A percentile compares a stretch with the other conserved stretches of the same genome.
These are phyloP conservation scores for Cladosporium sp. DNA, from an alignment of 2,329 filamentous ascomycete species.

Conservation along the genomic window DNA sequence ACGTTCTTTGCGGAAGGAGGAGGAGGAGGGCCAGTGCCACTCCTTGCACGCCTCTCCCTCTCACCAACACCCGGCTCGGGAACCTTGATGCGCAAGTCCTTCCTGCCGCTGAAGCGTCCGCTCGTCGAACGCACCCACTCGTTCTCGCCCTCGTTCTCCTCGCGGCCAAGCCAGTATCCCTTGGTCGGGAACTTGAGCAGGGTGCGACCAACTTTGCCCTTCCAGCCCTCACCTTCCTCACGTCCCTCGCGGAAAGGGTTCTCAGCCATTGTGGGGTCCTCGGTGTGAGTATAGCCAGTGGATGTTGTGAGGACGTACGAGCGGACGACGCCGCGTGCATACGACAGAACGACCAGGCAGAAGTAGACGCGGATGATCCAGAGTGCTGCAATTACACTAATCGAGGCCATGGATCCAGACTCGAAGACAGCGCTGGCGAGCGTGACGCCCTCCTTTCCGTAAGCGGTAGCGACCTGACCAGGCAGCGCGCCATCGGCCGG, in stretches of 20 bases:
- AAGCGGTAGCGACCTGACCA: conserved; percentile 53
- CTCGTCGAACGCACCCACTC: conserved; percentile 65
- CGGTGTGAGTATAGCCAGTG: conserved; percentile 36
- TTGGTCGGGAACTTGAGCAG: conserved; percentile 68
- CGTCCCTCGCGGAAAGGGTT: conserved; percentile 67
- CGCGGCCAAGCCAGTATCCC: conserved; percentile 74
- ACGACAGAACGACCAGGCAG: conserved; percentile 75
- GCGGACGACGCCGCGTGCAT: conserved; percentile 71
- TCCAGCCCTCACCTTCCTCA: conserved; percentile 74
- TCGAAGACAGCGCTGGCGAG: conserved; percentile 63
- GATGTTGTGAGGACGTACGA: conserved; percentile 55
- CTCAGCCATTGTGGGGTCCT: conserved; percentile 47
- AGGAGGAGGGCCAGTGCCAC: conserved; percentile 54
- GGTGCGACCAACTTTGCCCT: conserved; percentile 69
- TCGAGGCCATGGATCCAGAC: conserved; percentile 67
- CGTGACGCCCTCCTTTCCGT: conserved; percentile 29
- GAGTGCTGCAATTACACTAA: conserved; percentile 69
- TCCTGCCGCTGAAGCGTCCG: conserved; percentile 53
- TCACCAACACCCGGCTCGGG: conserved; percentile 48
- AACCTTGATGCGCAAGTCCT: conserved; percentile 33
- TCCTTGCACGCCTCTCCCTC: conserved; percentile 57
- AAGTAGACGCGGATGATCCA: conserved; percentile 80
- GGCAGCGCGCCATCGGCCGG: conserved; percentile 42
- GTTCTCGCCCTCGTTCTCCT: conserved; percentile 56
- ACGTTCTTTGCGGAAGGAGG: conserved; percentile 16